Evolutionary conservation across 73 alveolate species (phyloP).

Genomic region (Paraurostyla sp.): DNA sequence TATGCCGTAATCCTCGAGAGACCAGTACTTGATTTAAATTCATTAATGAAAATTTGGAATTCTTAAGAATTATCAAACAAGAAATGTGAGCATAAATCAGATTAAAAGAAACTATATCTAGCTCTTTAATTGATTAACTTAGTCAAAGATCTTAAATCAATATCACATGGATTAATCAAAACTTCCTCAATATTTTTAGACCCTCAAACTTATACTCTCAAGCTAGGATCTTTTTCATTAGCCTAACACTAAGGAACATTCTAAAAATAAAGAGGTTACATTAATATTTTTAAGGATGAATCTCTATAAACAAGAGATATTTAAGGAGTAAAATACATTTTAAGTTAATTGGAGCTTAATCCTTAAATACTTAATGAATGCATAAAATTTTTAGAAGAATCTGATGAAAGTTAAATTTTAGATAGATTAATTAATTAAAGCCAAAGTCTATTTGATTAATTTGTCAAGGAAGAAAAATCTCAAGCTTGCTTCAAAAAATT

Average conservation of each 20-base stretch:
- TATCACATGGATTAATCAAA: not conserved
- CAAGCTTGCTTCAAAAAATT: not conserved
- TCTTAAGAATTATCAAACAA: not conserved
- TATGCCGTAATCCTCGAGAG: slow-evolving; percentile 32
- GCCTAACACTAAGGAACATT: not conserved
- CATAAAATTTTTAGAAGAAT: no score
- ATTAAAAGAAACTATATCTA: not conserved
- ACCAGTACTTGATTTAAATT: slow-evolving; percentile 3
- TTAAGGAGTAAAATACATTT: not conserved
- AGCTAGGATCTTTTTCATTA: slow-evolving; percentile 1
- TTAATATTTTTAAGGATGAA: not conserved
- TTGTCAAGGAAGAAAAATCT: not conserved
- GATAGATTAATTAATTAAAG: not conserved
- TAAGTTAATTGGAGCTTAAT: no score
- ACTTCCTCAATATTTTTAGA: not conserved
- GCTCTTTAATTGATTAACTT: not conserved
- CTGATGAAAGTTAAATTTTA: not conserved
- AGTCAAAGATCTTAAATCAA: not conserved
- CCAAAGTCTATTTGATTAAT: not conserved
- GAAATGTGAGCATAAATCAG: not conserved
- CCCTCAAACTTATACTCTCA: not conserved
- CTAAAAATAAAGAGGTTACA: not conserved
- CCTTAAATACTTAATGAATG: no score
- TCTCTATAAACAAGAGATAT: not conserved
- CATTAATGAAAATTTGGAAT: not conserved